Conservation (phyloP, 345 rosid species). For the Moricandia arvensis region DNA sequence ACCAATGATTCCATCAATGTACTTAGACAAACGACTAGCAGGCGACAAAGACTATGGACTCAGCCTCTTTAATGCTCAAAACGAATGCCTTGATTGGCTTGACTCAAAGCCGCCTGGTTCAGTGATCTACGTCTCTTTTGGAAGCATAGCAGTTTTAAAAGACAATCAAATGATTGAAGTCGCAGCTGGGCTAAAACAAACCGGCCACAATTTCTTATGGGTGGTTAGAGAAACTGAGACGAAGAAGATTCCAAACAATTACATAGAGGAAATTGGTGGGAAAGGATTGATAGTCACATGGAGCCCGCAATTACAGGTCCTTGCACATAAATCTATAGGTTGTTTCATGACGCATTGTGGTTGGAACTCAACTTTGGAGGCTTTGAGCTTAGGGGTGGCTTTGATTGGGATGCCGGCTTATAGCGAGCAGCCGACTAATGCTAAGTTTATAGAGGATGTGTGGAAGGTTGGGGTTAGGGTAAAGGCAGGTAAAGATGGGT, state of each 20-base stretch:
- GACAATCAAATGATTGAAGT: constrained; percentile 54
- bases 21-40: constrained; percentile 45
- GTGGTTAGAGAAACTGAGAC: constrained; percentile 55
- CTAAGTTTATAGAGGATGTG: constrained; percentile 43
- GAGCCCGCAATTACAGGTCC: constrained; percentile 53
- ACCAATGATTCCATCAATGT: constrained; percentile 53
- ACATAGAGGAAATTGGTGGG: constrained; percentile 35
- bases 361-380: constrained; percentile 67
- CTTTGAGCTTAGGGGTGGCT: constrained; percentile 56
- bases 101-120: constrained; percentile 45
- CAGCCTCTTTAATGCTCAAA: constrained; percentile 47
- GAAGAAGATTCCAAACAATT: constrained; percentile 40
- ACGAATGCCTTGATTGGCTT: constrained; percentile 46
- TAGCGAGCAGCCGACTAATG: constrained; percentile 39
- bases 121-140: constrained; percentile 51
- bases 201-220: constrained; percentile 49
- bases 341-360: constrained; percentile 63
- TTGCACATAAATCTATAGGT: constrained; percentile 44
- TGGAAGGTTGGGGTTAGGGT: constrained; percentile 50
- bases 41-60: constrained; percentile 52
- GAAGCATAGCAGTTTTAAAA: constrained; percentile 45
- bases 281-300: constrained; percentile 48
- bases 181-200: constrained; percentile 41
- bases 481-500: constrained; percentile 26
- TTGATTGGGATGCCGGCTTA: constrained; percentile 43